Conservation (phyloP, 371 early-diverging fungal species). For the Actinomortierella ambigua region DNA sequence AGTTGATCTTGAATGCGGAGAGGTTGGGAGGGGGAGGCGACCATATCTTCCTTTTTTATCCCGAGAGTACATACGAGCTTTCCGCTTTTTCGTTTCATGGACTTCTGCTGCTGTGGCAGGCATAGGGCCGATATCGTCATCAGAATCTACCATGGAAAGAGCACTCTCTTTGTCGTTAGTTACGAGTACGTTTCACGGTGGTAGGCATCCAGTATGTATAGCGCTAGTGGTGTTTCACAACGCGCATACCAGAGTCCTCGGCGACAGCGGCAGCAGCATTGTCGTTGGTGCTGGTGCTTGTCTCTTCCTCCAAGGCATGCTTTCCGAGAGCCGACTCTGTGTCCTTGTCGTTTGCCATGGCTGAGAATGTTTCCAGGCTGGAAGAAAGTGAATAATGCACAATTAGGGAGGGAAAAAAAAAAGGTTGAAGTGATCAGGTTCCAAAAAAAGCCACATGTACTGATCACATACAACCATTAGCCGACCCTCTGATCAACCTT, state of each 20-base stretch:
- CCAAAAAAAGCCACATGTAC: too few relatives aligned
- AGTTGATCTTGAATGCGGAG: too few relatives aligned
- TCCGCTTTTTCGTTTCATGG: slow-evolving; percentile 37
- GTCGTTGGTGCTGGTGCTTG: background rate
- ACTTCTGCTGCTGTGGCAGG: slow-evolving; percentile 35
- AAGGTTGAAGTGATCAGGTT: too few relatives aligned
- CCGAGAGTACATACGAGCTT: slow-evolving; percentile 19
- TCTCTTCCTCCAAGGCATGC: slow-evolving; percentile 20
- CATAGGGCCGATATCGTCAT: slow-evolving; percentile 60
- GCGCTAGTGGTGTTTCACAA: too few relatives aligned
- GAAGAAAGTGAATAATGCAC: too few relatives aligned
- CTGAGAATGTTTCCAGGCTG: too few relatives aligned
- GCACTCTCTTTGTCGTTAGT: background rate
- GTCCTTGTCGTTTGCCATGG: too few relatives aligned
- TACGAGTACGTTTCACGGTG: background rate
- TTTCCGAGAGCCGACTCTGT: slow-evolving; percentile 25
- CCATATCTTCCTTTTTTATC: too few relatives aligned
- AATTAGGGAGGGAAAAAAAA: too few relatives aligned
- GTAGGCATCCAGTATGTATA: background rate
- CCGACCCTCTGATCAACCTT: too few relatives aligned
- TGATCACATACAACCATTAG: too few relatives aligned
- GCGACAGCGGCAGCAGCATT: background rate
- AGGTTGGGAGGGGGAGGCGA: too few relatives aligned
- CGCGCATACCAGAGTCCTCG: slow-evolving; percentile 37
- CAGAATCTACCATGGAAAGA: slow-evolving; percentile 25